These are phyloP conservation scores for Nitzschia inconspicua DNA, from an alignment of 108 stramenopile genomes.

Conservation along the genomic window DNA sequence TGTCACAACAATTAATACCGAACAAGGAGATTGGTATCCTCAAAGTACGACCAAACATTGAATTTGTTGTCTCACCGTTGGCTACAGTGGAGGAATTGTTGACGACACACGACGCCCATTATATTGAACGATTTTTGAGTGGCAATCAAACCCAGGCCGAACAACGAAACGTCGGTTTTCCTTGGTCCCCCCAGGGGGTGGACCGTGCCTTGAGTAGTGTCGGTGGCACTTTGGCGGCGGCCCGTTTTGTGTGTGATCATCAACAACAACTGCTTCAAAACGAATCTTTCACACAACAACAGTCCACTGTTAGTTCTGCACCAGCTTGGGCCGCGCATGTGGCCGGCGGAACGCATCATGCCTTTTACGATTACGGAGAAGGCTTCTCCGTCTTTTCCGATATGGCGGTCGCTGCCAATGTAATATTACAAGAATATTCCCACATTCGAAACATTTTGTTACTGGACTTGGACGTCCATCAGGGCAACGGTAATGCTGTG, in stretches of 20 bases:
- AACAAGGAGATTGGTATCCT: no score
- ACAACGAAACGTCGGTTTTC: conserved; percentile 90
- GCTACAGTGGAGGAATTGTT: conserved; percentile 69
- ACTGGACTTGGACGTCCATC: conserved; percentile 92
- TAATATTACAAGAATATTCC: conserved; percentile 59
- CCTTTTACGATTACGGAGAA: conserved; percentile 88
- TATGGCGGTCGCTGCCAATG: conserved; percentile 90
- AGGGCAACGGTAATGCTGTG: conserved; percentile 90
- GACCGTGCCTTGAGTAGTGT: conserved; percentile 76
- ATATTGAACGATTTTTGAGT: conserved; percentile 72
- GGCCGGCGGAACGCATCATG: conserved; percentile 95
- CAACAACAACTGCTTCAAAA: conserved; percentile 12
- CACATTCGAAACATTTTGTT: conserved; percentile 54
- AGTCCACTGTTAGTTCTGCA: background rate
- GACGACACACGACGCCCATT: conserved; percentile 76
- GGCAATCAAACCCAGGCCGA: conserved; percentile 77
- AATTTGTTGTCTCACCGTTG: conserved; percentile 80
- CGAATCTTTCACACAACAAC: conserved; percentile 16
- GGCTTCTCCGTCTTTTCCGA: conserved; percentile 93
- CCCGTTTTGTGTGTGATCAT: conserved; percentile 51
- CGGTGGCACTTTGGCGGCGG: conserved; percentile 90
- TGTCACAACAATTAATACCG: no score
- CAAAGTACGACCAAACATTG: conserved; percentile 6
- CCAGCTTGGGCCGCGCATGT: conserved; percentile 73
- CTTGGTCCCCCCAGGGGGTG: conserved; percentile 82